Evolutionary conservation across 129 eudicot genomes (phyloP), one percentile per base, ranked within the genome.

Genomic region (Ambrosia trifida): DNA sequence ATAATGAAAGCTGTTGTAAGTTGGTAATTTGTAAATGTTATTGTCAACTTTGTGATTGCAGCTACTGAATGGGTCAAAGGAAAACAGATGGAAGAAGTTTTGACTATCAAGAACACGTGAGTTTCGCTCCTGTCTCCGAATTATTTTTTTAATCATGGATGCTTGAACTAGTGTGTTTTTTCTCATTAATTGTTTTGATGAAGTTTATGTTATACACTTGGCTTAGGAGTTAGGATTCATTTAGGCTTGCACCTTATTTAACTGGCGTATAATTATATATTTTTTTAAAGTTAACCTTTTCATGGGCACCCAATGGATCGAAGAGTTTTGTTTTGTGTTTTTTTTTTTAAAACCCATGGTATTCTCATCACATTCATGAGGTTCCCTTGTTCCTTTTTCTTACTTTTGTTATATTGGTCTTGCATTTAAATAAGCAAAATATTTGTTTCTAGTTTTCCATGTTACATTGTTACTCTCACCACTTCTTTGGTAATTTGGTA

Each of bases 11-110:
- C n/a, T 16, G 60, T 36, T 68, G 28, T 67, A 28, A 57, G 3
- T 0, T 57, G 63, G 8, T 57, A 10, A 20, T 56, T 28, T 20
- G 63, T 20, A 57, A 53, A 8, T 70, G 58, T 38, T 64, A 53
- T 4, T 70, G 58, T 38, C 57, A 11, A 11, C 19, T 36, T 70
- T 85, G 51, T 49, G 31, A 65, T 80, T 80, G 66, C 93, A 94
- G 97, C 97, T 76, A 94, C 98, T 30, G 98, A 94, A 77, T 94
- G 97, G 98, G 98, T 94, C 80, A 94, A 94, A 77, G 98, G 98
- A 36, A 94, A 79, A 45, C 87, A 85, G 76, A 94, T 84, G 93
- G 97, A 94, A 81, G 98, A 94, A 61, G 98, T 85, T 52, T 38
- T 90, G 38, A 20, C 89, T 17, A 94, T 94, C 67, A 94, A 89